Base-by-base conservation (phyloP, 768 basidiomycete species). In the Leccinum broughii region DNA sequence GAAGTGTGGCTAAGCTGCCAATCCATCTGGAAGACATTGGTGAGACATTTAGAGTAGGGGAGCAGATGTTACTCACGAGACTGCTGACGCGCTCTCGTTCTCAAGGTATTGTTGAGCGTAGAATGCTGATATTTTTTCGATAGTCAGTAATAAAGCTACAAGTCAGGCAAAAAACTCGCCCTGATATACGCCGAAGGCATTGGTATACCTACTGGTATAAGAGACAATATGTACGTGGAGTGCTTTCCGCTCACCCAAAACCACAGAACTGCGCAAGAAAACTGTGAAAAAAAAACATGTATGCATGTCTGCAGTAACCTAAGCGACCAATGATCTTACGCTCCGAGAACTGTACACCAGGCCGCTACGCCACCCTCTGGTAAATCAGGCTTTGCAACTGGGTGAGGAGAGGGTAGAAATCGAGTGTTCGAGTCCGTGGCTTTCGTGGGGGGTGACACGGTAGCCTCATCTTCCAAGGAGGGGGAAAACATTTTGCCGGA, bases 171-270 rank as follows among this genome's bases (percentile, higher is more conserved):
- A 20, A 32, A 44, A 0, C 34, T 1, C 32, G 68, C 70, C 65
- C 60, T 72, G 72, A 58, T 73, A 72, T 28, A 73, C 72, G 17
- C 71, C 71, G 35, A 71, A 72, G 6, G 71, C 20, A 41, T 1
- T 53, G 1, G 54, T 52, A 52, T 73, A 72, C 13, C 66, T 68
- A 20, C 7, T 39, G 8, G 20, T 15, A 28, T 59, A 10, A 60
- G 56, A 0, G 6, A 22, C 1, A 54, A 26, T 2, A 34, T 22
- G 17, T 1, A 3, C 1, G 4, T 20, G 2, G 0, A n/a, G 17
- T 8, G 11, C 8, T 3, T 2, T 10, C 2, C 22, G 54, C 71
- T 5, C 46, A 64, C 71, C 71, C 72, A 37, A 35, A 73, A 57
- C 68, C 64, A 51, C 68, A 68, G 24, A 73, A 68, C 41, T 70